Evolutionary conservation across 2,329 filamentous ascomycete species (phyloP), one percentile per base, ranked within the genome.

Genomic region (Cladosporium cucumerinum): DNA sequence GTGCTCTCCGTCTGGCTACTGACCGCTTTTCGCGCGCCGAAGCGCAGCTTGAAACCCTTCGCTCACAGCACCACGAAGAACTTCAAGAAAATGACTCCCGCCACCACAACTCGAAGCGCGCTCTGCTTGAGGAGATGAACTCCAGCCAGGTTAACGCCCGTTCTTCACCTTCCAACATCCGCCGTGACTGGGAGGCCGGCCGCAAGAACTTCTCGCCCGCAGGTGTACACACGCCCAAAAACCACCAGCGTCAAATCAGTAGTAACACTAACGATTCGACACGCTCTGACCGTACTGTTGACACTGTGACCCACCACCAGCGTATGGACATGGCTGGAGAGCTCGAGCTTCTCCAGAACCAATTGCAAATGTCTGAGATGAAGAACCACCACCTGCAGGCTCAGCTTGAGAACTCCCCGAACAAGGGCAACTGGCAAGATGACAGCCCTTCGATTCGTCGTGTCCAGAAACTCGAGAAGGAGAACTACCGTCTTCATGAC

Each of bases 331-430:
- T 96, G 66, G 95, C 93, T 73, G 86, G 92, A 3, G 93, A 98
- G 72, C 83, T 97, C 14, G 94, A 98, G 75, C 89, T 96, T 77
- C 84, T 97, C 28, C 94, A 97, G 75, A 97, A 96, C 75, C 92
- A 97, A 75, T 85, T 98, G 60, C 94, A 98, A 74, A 87, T 98
- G 76, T 89, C 90, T 5, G 90, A 97, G 77, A 97, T 98, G 92
- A 91, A 96, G 72, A 97, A 97, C 78, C 88, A 91, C 36, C 93
- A 98, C 73, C 86, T 98, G 6, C 91, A 97, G 74, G 93, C 87
- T 73, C 93, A 97, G 74, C 81, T 97, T 49, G 90, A 94, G 46
- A 87, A 90, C 55, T 81, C 80, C 11, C 58, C 58, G 26, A 79
- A 79, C 6, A 84, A 84, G 26, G 89, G 91, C 64, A 77, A 80